These are phyloP conservation scores for Alopecurus myosuroides DNA, from an alignment of 176 grass and related monocot species.

Conservation along the genomic window DNA sequence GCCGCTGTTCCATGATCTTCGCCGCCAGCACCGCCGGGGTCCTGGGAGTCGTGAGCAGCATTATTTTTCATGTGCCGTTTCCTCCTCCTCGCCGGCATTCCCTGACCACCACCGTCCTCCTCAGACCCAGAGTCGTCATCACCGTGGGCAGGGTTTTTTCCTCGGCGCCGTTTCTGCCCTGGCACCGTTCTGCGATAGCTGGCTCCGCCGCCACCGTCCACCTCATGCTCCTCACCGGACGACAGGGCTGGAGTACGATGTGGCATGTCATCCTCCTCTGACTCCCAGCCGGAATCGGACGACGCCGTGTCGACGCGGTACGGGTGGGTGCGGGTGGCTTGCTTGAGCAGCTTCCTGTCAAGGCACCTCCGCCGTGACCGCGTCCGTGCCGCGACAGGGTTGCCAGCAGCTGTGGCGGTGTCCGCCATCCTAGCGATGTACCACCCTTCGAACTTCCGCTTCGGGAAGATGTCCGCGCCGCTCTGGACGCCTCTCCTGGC, in stretches of 20 bases:
- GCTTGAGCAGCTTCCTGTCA: constrained; percentile 10
- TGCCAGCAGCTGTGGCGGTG: background rate
- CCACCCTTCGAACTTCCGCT: constrained; percentile 20
- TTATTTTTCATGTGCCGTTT: background rate
- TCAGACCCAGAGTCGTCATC: background rate
- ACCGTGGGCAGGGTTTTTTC: background rate
- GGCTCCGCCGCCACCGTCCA: background rate
- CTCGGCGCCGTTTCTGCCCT: background rate
- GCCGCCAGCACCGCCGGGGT: background rate
- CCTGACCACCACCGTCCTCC: background rate
- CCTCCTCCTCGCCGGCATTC: background rate
- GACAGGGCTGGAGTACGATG: background rate
- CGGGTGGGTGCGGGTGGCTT: constrained; percentile 12
- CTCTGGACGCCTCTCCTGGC: background rate
- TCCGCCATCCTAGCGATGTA: background rate
- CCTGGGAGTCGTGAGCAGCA: background rate
- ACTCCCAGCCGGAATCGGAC: constrained; percentile 10
- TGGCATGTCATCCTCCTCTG: background rate
- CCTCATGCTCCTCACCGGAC: background rate
- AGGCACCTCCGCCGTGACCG: constrained; percentile 23
- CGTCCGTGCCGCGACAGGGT: background rate
- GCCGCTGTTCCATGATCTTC: background rate
- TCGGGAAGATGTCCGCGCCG: background rate
- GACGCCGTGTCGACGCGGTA: constrained; percentile 8
- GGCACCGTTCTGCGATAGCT: background rate